Percentiles rank a stretch among this genome's conserved stretches.
These are phyloP conservation scores for Neonectria coccinea DNA, from an alignment of 2,329 filamentous ascomycete species.

Conservation along the genomic window DNA sequence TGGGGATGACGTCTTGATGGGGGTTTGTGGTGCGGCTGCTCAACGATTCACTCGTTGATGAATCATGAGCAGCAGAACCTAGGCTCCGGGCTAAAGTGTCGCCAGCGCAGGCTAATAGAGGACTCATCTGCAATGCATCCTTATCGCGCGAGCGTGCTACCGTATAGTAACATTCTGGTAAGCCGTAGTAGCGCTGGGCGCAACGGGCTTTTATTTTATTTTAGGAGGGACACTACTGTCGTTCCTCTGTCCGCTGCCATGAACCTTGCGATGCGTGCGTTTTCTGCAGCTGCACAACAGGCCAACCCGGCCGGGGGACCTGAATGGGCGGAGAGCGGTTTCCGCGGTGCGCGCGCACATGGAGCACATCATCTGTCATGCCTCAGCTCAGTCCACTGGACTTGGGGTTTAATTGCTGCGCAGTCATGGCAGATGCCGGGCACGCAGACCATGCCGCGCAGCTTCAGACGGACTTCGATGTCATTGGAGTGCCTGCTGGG, in stretches of 20 bases:
- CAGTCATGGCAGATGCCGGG: background rate
- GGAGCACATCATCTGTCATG: background rate
- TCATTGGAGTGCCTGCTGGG: slow-evolving; percentile 11
- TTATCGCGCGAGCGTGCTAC: background rate
- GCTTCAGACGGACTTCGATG: background rate
- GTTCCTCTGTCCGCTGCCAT: too few species aligned
- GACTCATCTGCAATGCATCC: background rate
- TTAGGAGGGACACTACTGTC: too few species aligned
- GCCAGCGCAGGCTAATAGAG: background rate
- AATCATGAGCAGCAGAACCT: background rate
- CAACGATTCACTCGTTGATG: background rate
- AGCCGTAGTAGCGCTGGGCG: too few species aligned
- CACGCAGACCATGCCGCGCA: background rate
- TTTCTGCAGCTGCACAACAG: background rate
- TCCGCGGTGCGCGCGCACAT: background rate
- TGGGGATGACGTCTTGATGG: background rate
- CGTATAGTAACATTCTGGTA: background rate
- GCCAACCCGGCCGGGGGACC: background rate
- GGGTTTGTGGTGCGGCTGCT: background rate
- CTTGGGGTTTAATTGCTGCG: background rate
- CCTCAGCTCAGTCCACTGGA: background rate
- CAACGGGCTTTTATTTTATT: too few species aligned
- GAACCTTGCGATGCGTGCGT: background rate
- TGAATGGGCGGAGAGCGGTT: background rate
- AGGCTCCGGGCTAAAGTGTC: background rate